Percentiles rank a stretch among this genome's conserved stretches.
Conservation (phyloP, 257 asterid genomes). For the Lycium barbarum region DNA sequence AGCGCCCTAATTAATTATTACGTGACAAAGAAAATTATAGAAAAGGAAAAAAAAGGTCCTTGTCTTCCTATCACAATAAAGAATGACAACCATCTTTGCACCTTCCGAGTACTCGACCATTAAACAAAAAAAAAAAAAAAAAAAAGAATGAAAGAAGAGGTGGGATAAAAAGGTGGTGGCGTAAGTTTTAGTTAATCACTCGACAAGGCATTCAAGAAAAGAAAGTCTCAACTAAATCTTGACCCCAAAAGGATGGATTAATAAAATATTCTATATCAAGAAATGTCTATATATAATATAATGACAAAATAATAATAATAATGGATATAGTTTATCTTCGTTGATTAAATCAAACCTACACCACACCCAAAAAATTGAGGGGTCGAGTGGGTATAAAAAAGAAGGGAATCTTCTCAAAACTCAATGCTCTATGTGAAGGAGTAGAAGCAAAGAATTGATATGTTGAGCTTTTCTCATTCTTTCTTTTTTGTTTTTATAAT, state of each 20-base stretch:
- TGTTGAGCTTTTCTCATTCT: too few species aligned
- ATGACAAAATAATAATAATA: background rate
- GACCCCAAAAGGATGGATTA: conserved; percentile 8
- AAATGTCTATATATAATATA: background rate
- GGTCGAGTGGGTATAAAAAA: background rate
- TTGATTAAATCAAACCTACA: background rate
- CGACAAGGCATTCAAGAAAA: background rate
- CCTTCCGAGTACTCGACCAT: background rate
- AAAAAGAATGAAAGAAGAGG: background rate
- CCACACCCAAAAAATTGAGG: background rate
- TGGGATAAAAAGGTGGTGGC: background rate
- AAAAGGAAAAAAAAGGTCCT: background rate
- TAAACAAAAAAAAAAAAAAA: background rate
- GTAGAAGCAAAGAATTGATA: background rate
- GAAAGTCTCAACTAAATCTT: conserved; percentile 12
- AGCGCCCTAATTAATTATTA: background rate
- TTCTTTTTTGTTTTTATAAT: background rate
- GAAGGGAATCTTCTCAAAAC: background rate
- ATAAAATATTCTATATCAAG: conserved; percentile 5
- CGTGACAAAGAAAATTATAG: background rate
- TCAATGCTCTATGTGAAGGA: background rate
- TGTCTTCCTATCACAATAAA: background rate
- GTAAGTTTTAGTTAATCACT: conserved; percentile 16
- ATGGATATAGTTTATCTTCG: background rate
- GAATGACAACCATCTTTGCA: background rate